Conservation (phyloP, 345 rosid species). For the Limnanthes douglasii region DNA sequence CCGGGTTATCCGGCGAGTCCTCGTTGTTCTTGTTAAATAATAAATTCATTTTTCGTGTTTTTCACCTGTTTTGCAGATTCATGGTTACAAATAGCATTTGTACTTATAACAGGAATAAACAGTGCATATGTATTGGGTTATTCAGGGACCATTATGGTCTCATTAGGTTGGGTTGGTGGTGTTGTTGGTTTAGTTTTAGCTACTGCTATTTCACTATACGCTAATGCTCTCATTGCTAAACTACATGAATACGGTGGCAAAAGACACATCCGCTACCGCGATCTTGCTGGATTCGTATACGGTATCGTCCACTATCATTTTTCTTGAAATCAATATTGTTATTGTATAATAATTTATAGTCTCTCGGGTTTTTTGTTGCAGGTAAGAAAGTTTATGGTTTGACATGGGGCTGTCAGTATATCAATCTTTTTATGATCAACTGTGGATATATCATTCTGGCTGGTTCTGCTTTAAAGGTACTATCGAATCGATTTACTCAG, state of each 20-base stretch:
- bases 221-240: slow-evolving; percentile 67
- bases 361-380: too few relatives aligned
- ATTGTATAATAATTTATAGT: too few relatives aligned
- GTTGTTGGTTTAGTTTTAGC: slow-evolving; percentile 53
- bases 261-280: slow-evolving; percentile 90
- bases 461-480: slow-evolving; percentile 75
- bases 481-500: neutral
- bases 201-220: slow-evolving; percentile 54
- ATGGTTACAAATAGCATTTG: slow-evolving; percentile 79
- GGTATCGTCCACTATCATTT: too few relatives aligned
- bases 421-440: slow-evolving; percentile 76
- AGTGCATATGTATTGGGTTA: slow-evolving; percentile 88
- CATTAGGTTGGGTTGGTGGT: slow-evolving; percentile 80
- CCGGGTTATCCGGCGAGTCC: too few relatives aligned
- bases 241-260: slow-evolving; percentile 79
- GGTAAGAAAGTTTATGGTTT: slow-evolving; percentile 49
- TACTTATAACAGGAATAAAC: slow-evolving; percentile 77
- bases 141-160: slow-evolving; percentile 80
- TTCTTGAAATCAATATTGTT: too few relatives aligned
- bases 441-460: slow-evolving; percentile 62
- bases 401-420: slow-evolving; percentile 66
- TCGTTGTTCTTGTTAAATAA: too few relatives aligned
- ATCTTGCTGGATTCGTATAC: slow-evolving; percentile 69
- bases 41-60: neutral
- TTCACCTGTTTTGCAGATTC: slow-evolving; percentile 38